phyloP scores from a whole-genome alignment of 1,139 yeast species.

The Debaryomyces sp. region DNA sequence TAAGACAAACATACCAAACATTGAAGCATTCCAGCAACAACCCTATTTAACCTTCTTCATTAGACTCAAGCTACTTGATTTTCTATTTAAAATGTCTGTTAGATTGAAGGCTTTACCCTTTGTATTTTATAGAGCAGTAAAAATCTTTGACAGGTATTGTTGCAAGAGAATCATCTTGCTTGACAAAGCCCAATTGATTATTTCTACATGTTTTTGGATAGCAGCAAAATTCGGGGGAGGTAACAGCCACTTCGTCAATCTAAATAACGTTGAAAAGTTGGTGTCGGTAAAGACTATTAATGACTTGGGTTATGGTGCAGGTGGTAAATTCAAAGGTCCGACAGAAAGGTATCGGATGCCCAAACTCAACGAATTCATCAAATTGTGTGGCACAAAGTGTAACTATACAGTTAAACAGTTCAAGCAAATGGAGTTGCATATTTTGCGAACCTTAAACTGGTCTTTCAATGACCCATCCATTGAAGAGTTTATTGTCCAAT shows the following conservation, averaged over 20 bases:
- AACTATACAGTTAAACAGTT: conserved; percentile 64
- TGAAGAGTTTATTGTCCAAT: conserved; percentile 48
- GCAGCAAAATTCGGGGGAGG: conserved; percentile 70
- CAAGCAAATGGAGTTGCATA: conserved; percentile 56
- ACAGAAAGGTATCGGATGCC: conserved; percentile 69
- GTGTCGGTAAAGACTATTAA: conserved; percentile 36
- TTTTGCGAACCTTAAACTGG: conserved; percentile 64
- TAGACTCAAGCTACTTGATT: conserved; percentile 57
- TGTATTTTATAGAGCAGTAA: conserved; percentile 59
- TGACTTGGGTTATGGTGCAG: conserved; percentile 51
- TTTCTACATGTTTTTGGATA: conserved; percentile 69
- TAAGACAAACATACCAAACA: conserved; percentile 46
- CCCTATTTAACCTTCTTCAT: conserved; percentile 59
- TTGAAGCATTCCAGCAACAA: conserved; percentile 60
- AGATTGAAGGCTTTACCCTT: conserved; percentile 63
- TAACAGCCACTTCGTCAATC: conserved; percentile 65
- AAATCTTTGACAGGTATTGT: conserved; percentile 66
- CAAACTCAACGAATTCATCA: conserved; percentile 61
- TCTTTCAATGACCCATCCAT: conserved; percentile 58
- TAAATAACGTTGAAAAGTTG: conserved; percentile 33
- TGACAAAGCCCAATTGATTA: conserved; percentile 64
- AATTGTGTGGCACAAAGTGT: conserved; percentile 60
- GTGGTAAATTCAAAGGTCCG: conserved; percentile 66
- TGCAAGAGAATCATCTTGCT: conserved; percentile 62
- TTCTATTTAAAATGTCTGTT: conserved; percentile 58